Conservation (phyloP, 768 basidiomycete genomes). For the Amyloporia xantha region DNA sequence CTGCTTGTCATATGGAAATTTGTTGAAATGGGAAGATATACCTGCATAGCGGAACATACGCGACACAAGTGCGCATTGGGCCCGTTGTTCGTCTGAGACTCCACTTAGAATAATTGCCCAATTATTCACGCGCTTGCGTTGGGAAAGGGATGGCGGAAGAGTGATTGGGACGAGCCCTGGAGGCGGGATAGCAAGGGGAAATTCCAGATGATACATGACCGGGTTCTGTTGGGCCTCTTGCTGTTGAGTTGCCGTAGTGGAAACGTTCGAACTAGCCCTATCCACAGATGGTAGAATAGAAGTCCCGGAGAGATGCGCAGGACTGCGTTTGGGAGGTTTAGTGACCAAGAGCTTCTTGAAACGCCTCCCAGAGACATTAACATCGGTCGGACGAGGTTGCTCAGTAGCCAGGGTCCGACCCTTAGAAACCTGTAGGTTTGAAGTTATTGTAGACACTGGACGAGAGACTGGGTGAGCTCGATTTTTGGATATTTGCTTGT, state of each 20-base stretch:
- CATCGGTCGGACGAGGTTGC: too few relatives aligned
- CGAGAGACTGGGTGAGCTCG: too few relatives aligned
- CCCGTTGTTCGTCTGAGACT: constrained; percentile 38
- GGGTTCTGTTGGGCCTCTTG: background rate
- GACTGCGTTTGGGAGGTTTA: background rate
- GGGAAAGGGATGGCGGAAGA: constrained; percentile 51
- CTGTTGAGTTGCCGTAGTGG: background rate
- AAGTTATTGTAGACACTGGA: too few relatives aligned
- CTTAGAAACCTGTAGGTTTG: too few relatives aligned
- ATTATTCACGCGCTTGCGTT: constrained; percentile 46
- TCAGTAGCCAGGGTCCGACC: too few relatives aligned
- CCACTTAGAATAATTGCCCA: constrained; percentile 51
- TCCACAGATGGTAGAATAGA: background rate
- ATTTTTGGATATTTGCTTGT: too few relatives aligned
- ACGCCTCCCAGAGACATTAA: constrained; percentile 12
- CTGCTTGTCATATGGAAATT: background rate
- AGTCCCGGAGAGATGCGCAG: background rate
- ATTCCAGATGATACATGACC: constrained; percentile 28
- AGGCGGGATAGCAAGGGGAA: constrained; percentile 19
- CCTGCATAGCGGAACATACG: constrained; percentile 60
- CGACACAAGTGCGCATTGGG: constrained; percentile 45
- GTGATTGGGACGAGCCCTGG: constrained; percentile 35
- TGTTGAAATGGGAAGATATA: too few relatives aligned
- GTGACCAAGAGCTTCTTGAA: constrained; percentile 15
- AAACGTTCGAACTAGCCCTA: background rate